Evolutionary conservation across 768 basidiomycete species (phyloP), one percentile per base, ranked within the genome.

Genomic region (Pleurotus tuoliensis): DNA sequence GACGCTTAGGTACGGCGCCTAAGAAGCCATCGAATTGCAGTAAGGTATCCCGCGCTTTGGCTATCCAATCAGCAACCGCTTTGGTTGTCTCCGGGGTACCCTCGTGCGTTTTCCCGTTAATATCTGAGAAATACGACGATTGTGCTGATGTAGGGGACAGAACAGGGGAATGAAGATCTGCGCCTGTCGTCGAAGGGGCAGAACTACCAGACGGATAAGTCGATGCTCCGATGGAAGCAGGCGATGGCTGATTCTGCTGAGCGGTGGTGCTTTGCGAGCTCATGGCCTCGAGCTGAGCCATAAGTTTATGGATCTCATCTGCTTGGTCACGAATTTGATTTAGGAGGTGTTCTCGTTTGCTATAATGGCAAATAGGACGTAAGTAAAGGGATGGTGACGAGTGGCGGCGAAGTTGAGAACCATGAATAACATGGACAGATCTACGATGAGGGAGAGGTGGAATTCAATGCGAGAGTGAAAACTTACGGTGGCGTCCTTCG

Each of bases 331-430:
- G 83, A 58, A 92, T 92, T 69, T 90, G 78, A 57, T 80, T 84
- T 54, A 92, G 75, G n/a, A 92, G 77, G 62, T 86, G 77, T 64
- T 92, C 90, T 12, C 90, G 87, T 77, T 91, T 91, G 40, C 90
- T 92, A 58, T 20, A 44, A 37, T 6, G 38, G 56, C 43, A 54
- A 58, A 24, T 39, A 47, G 45, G 12, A 55, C 60, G n/a, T 59
- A 40, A 25, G 53, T 60, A 34, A 58, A 49, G 11, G n/a, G 24
- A 24, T 34, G 39, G 30, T 38, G 24, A 56, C 13, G 38, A 46
- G 12, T 34, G 24, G 22, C 18, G 38, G 37, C 47, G n/a, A 34
- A 43, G 38, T 27, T 40, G 24, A 40, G 39, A 43, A 11, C 20
- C 22, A 53, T 16, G 18, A 55, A 49, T 41, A 41, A 20, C 44